Evolutionary conservation across 306 rosid species (phyloP), one percentile per base, ranked within the genome.

Genomic region (Prunus persica): DNA sequence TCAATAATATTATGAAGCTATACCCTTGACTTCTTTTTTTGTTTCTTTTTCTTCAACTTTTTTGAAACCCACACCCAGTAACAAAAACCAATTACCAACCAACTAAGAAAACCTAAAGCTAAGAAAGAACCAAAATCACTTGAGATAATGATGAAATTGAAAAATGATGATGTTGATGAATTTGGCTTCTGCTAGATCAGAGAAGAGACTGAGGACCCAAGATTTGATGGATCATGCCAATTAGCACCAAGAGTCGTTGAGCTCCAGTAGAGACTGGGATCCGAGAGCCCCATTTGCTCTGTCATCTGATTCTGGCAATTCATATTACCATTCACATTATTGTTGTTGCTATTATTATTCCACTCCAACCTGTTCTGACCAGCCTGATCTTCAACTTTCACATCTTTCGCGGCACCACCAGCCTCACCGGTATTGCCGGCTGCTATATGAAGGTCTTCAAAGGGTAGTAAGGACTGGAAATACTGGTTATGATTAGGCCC

Each of bases 191-290:
- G 76, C 91, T 89, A 89, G 90, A 91, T 91, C 66, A 91, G 83
- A 78, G 97, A 88, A 87, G 97, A 80, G 34, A 89, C 76, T 61
- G 97, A 91, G 65, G 97, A 86, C 61, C 90, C 97, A 51, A 88
- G 78, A 75, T 74, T 89, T 6, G 81, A 19, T 41, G 87, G 94
- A 73, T 90, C 96, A 28, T 80, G 91, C 98, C 98, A 95, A 85
- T 55, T 70, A 25, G 78, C 66, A 22, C 77, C 75, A 19, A 80
- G 71, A 70, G 72, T 55, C 50, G 86, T 74, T 78, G 88, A 65
- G 83, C 86, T 91, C 98, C 96, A 93, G 76, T 87, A 90, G 61
- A 82, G 83, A 41, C 90, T 84, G 18, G 90, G 88, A 82, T 94
- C 97, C 16, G 86, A 86, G 45, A 87, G 74, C 30, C 82, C 82